A percentile compares a stretch with the other conserved stretches of the same genome.
Evolutionary conservation across 139 green algal species (phyloP).

Genomic region (Chlamydomonas sphaeroides): DNA sequence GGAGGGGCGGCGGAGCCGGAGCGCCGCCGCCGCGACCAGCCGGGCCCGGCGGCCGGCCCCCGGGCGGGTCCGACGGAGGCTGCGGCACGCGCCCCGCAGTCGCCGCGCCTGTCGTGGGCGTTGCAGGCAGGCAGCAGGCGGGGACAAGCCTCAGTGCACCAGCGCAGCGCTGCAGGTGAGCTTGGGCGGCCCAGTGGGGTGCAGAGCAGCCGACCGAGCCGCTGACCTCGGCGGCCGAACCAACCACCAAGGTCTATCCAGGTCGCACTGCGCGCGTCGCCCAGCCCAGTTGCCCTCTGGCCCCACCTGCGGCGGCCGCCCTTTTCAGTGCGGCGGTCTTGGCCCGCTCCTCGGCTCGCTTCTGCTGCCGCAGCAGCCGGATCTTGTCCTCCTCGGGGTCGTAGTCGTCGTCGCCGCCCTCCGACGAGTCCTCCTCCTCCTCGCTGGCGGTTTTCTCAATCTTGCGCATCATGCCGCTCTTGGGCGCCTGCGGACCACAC

Average conservation of each 20-base stretch:
- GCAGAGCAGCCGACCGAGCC: too few relatives aligned
- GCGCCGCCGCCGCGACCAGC: not conserved
- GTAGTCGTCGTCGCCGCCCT: constrained; percentile 19
- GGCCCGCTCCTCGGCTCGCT: not conserved
- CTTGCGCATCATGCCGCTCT: not conserved
- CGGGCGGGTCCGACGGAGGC: not conserved
- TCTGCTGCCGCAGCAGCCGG: constrained; percentile 1
- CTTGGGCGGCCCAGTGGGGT: too few relatives aligned
- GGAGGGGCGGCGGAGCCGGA: too few relatives aligned
- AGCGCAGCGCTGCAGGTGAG: too few relatives aligned
- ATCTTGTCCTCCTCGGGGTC: constrained; percentile 32
- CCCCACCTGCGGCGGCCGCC: not conserved
- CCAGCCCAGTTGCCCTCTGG: not conserved
- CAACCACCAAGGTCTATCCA: not conserved
- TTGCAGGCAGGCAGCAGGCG: not conserved
- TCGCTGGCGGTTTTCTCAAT: not conserved
- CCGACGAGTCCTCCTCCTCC: not conserved
- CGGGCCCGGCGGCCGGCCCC: not conserved
- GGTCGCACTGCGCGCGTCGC: not conserved
- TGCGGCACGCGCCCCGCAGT: too few relatives aligned
- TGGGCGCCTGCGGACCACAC: not conserved
- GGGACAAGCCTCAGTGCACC: not conserved
- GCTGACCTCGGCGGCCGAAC: too few relatives aligned
- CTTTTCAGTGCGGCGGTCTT: not conserved
- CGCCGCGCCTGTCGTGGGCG: not conserved